Conservation (phyloP, 495 filamentous ascomycete genomes). For the Neurospora sp. region DNA sequence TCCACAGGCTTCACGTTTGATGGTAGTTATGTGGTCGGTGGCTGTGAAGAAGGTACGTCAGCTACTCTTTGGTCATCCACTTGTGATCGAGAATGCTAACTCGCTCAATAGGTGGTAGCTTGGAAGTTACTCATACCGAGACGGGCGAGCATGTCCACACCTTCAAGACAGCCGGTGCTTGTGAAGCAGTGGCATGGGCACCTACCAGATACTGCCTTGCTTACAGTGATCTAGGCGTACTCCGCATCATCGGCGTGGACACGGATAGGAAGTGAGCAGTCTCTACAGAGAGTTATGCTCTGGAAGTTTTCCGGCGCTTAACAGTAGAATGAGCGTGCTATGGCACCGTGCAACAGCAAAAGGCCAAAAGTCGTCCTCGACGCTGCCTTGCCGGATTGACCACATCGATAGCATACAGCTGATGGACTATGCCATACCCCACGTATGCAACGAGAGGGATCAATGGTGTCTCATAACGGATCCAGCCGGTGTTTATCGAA, state of each 20-base stretch:
- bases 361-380: neutral
- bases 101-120: constrained; percentile 33
- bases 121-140: constrained; percentile 75
- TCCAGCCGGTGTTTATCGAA: neutral
- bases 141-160: constrained; percentile 77
- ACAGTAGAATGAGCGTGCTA: neutral
- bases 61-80: neutral
- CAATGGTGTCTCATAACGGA: neutral
- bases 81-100: constrained; percentile 3
- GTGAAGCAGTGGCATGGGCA: constrained; percentile 76
- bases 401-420: neutral
- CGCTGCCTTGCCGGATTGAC: neutral
- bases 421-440: neutral
- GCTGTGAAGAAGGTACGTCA: constrained; percentile 64
- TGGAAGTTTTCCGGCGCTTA: neutral
- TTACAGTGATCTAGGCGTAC: constrained; percentile 69
- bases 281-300: neutral
- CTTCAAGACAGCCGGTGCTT: constrained; percentile 55
- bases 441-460: neutral
- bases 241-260: constrained; percentile 69
- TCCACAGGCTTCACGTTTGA: constrained; percentile 68
- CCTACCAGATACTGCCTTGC: constrained; percentile 82
- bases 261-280: constrained; percentile 28
- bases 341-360: neutral
- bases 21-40: constrained; percentile 75